Percentiles rank a stretch among this genome's conserved stretches.
These are phyloP conservation scores for Aureobasidium pullulans DNA, from an alignment of 2,329 filamentous ascomycete species.

Conservation along the genomic window DNA sequence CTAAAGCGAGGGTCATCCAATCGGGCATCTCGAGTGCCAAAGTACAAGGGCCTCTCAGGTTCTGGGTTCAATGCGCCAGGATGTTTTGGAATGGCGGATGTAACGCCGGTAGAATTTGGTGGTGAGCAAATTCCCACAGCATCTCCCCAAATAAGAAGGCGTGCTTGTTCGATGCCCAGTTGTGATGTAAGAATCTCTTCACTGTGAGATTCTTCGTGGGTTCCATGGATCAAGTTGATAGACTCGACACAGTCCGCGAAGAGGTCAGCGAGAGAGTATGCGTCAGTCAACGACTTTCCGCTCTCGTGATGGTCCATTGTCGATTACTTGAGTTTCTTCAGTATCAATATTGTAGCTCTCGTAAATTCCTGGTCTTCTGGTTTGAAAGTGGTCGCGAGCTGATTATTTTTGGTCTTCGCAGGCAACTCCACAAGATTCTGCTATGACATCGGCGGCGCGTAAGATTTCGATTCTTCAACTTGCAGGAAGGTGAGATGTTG, in stretches of 20 bases:
- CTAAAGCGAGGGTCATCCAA: constrained; percentile 34
- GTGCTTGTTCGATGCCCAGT: constrained; percentile 40
- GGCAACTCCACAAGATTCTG: not conserved
- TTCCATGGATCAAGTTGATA: constrained; percentile 39
- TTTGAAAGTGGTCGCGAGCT: not conserved
- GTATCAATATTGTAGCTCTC: not conserved
- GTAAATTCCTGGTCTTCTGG: not conserved
- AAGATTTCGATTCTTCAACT: not conserved
- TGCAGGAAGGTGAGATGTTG: not conserved
- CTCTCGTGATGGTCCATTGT: constrained; percentile 1
- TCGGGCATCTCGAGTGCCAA: constrained; percentile 34
- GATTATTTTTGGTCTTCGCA: not conserved
- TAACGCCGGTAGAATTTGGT: constrained; percentile 33
- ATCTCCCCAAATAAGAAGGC: constrained; percentile 43
- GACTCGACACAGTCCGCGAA: constrained; percentile 43
- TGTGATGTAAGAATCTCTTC: constrained; percentile 38
- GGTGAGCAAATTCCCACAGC: constrained; percentile 39
- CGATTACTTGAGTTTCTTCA: too few species aligned
- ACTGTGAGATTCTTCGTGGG: constrained; percentile 34
- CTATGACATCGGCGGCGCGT: constrained; percentile 11
- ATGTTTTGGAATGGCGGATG: constrained; percentile 37
- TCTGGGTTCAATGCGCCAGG: constrained; percentile 39
- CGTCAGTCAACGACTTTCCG: constrained; percentile 28
- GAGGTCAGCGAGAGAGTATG: constrained; percentile 36
- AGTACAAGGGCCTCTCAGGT: constrained; percentile 38